phyloP scores from a whole-genome alignment of 352 stramenopile species.

The Thraustochytrium striatum region DNA sequence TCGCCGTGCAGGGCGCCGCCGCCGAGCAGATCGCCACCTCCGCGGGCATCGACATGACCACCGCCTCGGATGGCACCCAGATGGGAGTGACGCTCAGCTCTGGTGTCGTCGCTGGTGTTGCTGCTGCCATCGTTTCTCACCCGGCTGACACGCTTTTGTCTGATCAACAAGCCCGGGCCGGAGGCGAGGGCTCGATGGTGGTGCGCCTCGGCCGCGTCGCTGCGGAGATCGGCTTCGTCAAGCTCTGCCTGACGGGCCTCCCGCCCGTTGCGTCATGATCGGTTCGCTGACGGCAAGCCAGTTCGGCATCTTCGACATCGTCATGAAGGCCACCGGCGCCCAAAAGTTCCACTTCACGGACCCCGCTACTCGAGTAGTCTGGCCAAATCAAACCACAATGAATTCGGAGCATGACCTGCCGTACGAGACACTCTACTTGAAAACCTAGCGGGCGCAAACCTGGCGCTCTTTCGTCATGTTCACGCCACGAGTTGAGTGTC shows the following conservation, averaged over 20 bases:
- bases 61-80: slow-evolving; percentile 72
- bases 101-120: slow-evolving; percentile 97
- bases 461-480: too few species aligned
- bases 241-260: slow-evolving; percentile 65
- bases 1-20: slow-evolving; percentile 57
- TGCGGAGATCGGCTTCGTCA: slow-evolving; percentile 73
- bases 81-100: slow-evolving; percentile 90
- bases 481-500: too few species aligned
- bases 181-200: slow-evolving; percentile 28
- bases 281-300: slow-evolving; percentile 89
- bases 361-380: too few species aligned
- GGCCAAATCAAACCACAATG: too few species aligned
- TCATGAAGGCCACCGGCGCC: slow-evolving; percentile 63
- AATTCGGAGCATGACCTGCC: too few species aligned
- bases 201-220: slow-evolving; percentile 73
- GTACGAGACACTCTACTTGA: too few species aligned
- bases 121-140: slow-evolving; percentile 98
- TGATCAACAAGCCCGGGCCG: slow-evolving; percentile 84
- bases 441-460: too few species aligned
- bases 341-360: slow-evolving; percentile 43
- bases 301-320: slow-evolving; percentile 94
- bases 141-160: slow-evolving; percentile 97
- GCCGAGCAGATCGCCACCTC: slow-evolving; percentile 19
- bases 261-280: slow-evolving; percentile 91
- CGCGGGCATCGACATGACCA: slow-evolving; percentile 21